These are phyloP conservation scores for Talaromyces sp. DNA, from an alignment of 2,329 filamentous ascomycete species.

Conservation along the genomic window DNA sequence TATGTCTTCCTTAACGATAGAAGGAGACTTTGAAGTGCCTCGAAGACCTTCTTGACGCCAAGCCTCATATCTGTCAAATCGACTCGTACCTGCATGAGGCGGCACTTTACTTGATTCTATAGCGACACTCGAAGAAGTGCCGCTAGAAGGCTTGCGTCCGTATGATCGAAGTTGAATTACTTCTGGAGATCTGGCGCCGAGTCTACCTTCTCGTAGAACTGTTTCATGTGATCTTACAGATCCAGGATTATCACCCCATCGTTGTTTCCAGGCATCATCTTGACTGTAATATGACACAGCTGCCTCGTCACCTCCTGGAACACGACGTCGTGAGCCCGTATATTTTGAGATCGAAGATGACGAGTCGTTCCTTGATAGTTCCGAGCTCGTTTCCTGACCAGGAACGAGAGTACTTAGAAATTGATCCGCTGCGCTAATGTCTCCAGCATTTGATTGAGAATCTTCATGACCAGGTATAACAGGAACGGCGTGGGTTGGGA, in stretches of 20 bases:
- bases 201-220: constrained; percentile 9
- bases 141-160: constrained; percentile 20
- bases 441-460: constrained; percentile 24
- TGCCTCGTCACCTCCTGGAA: constrained; percentile 3
- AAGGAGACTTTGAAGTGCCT: constrained; percentile 28
- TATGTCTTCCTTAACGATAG: constrained; percentile 18
- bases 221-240: constrained; percentile 1
- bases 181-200: constrained; percentile 20
- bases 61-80: constrained; percentile 29
- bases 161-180: constrained; percentile 20
- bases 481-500: constrained; percentile 6
- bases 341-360: constrained; percentile 12
- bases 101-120: constrained; percentile 23
- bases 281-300: constrained; percentile 3
- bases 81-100: constrained; percentile 20
- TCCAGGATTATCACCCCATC: constrained; percentile 5
- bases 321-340: constrained; percentile 3
- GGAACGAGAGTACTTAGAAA: constrained; percentile 38
- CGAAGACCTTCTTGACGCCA: constrained; percentile 26
- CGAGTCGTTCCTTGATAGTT: constrained; percentile 7
- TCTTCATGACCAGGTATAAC: background rate
- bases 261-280: constrained; percentile 14
- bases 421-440: constrained; percentile 35
- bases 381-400: constrained; percentile 20
- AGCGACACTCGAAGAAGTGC: background rate